These are phyloP conservation scores for Penstemon davidsonii DNA, from an alignment of 257 asterid genomes.

Conservation along the genomic window DNA sequence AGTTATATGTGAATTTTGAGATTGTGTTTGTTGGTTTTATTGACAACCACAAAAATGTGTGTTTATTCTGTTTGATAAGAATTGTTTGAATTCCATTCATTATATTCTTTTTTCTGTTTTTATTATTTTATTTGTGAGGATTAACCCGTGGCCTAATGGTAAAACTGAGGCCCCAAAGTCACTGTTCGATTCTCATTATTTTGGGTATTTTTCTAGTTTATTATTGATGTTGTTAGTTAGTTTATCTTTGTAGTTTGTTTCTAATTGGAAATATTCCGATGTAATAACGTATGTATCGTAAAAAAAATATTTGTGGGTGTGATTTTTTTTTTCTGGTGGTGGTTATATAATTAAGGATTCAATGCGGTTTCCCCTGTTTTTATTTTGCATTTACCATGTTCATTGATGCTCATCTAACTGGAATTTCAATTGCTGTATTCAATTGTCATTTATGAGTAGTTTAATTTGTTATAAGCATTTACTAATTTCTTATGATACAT, in stretches of 20 bases:
- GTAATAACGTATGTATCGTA: too few relatives aligned
- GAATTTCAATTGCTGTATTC: slow-evolving; percentile 26
- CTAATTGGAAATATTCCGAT: too few relatives aligned
- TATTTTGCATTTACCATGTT: slow-evolving; percentile 4
- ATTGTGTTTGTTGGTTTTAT: background rate
- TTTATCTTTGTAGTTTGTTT: background rate
- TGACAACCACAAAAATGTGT: background rate
- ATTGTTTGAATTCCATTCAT: background rate
- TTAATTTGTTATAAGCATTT: slow-evolving; percentile 23
- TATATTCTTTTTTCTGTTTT: background rate
- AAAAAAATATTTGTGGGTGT: background rate
- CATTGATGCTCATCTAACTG: slow-evolving; percentile 13
- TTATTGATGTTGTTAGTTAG: background rate
- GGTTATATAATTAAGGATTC: background rate
- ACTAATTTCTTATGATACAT: slow-evolving; percentile 22
- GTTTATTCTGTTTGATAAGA: background rate
- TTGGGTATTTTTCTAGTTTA: too few relatives aligned
- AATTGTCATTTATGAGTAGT: slow-evolving; percentile 5
- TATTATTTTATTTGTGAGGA: background rate
- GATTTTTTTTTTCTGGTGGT: background rate
- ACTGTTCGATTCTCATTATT: too few relatives aligned
- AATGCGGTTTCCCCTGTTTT: background rate
- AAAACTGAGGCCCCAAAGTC: too few relatives aligned
- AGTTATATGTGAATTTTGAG: too few relatives aligned
- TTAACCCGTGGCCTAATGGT: too few relatives aligned